phyloP scores from a whole-genome alignment of 208 protist genomes.

The Crithidia thermophila region DNA sequence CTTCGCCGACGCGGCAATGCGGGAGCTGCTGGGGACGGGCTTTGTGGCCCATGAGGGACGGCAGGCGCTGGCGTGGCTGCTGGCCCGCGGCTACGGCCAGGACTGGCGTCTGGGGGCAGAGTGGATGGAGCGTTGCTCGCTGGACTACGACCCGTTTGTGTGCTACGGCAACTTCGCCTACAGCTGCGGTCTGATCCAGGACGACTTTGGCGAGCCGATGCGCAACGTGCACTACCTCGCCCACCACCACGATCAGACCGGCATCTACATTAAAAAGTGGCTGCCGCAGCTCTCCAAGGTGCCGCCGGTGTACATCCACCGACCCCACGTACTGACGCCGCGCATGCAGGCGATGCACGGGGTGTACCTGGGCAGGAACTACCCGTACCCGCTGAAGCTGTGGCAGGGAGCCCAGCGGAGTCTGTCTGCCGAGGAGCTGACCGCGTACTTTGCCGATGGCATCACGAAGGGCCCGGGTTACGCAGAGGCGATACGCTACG shows the following conservation, averaged over 20 bases:
- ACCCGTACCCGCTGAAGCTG: conserved; percentile 91
- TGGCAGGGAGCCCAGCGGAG: conserved; percentile 82
- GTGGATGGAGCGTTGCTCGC: conserved; percentile 89
- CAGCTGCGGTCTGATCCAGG: conserved; percentile 68
- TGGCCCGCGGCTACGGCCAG: conserved; percentile 82
- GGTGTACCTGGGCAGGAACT: conserved; percentile 79
- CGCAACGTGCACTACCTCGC: conserved; percentile 79
- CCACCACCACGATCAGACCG: conserved; percentile 88
- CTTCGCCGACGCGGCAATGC: conserved; percentile 89
- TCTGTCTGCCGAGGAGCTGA: conserved; percentile 51
- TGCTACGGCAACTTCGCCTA: conserved; percentile 90
- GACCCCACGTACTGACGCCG: conserved; percentile 83
- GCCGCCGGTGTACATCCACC: conserved; percentile 89
- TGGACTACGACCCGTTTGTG: conserved; percentile 91
- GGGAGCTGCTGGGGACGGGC: conserved; percentile 78
- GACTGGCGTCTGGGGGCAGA: conserved; percentile 91
- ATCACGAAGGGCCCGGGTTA: conserved; percentile 56
- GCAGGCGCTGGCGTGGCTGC: conserved; percentile 83
- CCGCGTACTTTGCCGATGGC: conserved; percentile 58
- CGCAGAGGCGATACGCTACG: conserved; percentile 76
- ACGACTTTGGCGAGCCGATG: conserved; percentile 87
- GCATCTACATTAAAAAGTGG: conserved; percentile 92
- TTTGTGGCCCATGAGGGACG: conserved; percentile 79
- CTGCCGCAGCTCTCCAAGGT: conserved; percentile 86
- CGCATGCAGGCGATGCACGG: conserved; percentile 90